These are phyloP conservation scores for Mesotaenium endlicherianum DNA, from an alignment of 139 green algal genomes.

Conservation along the genomic window DNA sequence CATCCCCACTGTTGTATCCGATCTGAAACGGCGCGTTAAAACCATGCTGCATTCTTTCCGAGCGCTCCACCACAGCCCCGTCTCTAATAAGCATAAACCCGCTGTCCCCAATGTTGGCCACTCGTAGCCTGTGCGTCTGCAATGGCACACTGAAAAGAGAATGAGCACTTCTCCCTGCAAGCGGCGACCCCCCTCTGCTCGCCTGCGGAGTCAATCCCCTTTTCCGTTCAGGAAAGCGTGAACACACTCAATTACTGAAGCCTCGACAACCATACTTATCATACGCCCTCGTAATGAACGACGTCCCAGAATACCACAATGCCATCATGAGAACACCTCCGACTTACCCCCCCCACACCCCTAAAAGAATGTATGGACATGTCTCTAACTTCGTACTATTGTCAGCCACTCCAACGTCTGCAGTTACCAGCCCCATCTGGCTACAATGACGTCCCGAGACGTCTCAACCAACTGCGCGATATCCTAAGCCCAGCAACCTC, in stretches of 20 bases:
- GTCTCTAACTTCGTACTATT: neutral
- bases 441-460: neutral
- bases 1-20: constrained; percentile 32
- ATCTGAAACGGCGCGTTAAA: constrained; percentile 96
- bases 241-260: too few relatives aligned
- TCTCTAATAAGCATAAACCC: constrained; percentile 73
- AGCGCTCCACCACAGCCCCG: constrained; percentile 62
- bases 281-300: too few relatives aligned
- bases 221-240: too few relatives aligned
- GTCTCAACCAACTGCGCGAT: neutral
- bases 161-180: too few relatives aligned
- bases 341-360: neutral
- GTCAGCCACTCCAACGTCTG: neutral
- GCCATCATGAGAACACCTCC: neutral
- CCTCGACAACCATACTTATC: too few relatives aligned
- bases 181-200: too few relatives aligned
- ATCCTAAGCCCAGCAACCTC: neutral
- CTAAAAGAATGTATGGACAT: neutral
- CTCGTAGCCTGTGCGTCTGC: constrained; percentile 13
- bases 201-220: too few relatives aligned
- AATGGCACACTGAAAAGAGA: neutral
- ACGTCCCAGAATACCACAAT: too few relatives aligned
- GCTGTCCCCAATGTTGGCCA: constrained; percentile 75
- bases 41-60: constrained; percentile 86
- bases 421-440: neutral